These are phyloP conservation scores for Cutaneotrichosporon cutaneum DNA, from an alignment of 1,284 basidiomycete genomes.

Conservation along the genomic window DNA sequence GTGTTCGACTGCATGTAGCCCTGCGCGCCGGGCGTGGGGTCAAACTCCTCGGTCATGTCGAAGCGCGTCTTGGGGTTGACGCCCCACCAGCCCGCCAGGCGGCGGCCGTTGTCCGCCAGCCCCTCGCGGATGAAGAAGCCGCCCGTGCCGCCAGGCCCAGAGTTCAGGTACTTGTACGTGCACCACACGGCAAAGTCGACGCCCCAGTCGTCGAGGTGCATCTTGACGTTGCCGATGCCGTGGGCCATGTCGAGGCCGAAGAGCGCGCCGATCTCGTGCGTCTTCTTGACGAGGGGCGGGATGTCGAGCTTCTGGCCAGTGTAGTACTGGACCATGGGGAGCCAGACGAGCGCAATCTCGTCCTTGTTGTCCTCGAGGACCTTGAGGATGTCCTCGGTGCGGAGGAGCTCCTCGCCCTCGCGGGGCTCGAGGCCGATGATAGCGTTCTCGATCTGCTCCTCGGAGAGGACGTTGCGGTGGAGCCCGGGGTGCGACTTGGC, in stretches of 20 bases:
- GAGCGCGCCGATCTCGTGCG: conserved; percentile 76
- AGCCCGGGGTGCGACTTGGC: conserved; percentile 81
- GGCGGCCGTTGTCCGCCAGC: conserved; percentile 54
- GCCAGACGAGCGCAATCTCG: conserved; percentile 78
- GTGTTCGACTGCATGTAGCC: conserved; percentile 97
- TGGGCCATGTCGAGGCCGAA: conserved; percentile 97
- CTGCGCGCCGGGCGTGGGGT: conserved; percentile 81
- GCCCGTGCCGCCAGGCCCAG: conserved; percentile 93
- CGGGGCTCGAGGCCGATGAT: conserved; percentile 79
- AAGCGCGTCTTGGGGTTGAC: conserved; percentile 85
- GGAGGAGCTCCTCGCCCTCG: conserved; percentile 78
- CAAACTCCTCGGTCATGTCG: conserved; percentile 80
- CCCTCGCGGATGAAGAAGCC: conserved; percentile 57
- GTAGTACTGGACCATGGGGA: conserved; percentile 93
- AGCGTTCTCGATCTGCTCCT: conserved; percentile 59
- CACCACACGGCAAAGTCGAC: conserved; percentile 98
- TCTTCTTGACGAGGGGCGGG: conserved; percentile 73
- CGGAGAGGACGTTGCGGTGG: conserved; percentile 68
- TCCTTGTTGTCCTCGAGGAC: conserved; percentile 70
- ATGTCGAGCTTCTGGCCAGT: conserved; percentile 96
- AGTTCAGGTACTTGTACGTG: conserved; percentile 96
- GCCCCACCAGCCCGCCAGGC: conserved; percentile 97
- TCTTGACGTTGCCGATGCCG: conserved; percentile 87
- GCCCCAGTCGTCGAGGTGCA: conserved; percentile 86
- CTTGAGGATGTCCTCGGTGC: conserved; percentile 83